Base-by-base conservation (phyloP, 305 asterid species). In the Salvia sclarea region DNA sequence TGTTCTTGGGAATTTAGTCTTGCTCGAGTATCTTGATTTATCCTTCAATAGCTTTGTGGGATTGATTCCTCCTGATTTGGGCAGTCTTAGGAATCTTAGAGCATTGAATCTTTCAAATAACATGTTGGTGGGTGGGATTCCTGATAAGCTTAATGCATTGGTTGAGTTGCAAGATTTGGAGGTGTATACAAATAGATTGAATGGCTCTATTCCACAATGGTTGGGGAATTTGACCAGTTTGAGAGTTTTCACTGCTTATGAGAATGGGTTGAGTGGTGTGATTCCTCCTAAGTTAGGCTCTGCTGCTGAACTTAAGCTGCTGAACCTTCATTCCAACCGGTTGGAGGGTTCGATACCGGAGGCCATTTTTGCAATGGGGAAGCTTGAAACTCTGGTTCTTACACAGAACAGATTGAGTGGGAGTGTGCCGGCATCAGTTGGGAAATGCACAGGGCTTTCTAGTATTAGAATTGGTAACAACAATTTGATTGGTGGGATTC, bases 321-420 rank as follows among this genome's bases (percentile, higher is more conserved):
- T 94, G 85, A 94, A 94, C 73, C 90, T 94, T 74, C 99, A 94
- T 70, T 87, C 99, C 2, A 94, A 94, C 63, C 86, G 69, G 57
- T 81, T 94, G 40, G 89, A 86, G 75, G 96, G 99, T n/a, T 70
- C 83, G 17, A 91, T 94, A 37, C 97, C 99, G 3, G 93, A 79
- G 22, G 86, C 95, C 79, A 69, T 94, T 75, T 94, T 92, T 37
- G 73, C 90, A 6, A 84, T 73, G 85, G 84, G 68, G 71, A 89
- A 86, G 82, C 88, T 94, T 14, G 81, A 84, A 66, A 70, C 81
- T 66, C 81, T 94, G 80, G 96, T 91, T 64, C 83, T 94, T 48
- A 94, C 99, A 6, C 97, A 80, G 88, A 94, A 94, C 69, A 64
- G 82, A 43, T 72, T 94, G 60, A 74, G 71, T 14, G 97, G 99